These are phyloP conservation scores for Curvularia eragrostidis DNA, from an alignment of 2,329 filamentous ascomycete species.

Conservation along the genomic window DNA sequence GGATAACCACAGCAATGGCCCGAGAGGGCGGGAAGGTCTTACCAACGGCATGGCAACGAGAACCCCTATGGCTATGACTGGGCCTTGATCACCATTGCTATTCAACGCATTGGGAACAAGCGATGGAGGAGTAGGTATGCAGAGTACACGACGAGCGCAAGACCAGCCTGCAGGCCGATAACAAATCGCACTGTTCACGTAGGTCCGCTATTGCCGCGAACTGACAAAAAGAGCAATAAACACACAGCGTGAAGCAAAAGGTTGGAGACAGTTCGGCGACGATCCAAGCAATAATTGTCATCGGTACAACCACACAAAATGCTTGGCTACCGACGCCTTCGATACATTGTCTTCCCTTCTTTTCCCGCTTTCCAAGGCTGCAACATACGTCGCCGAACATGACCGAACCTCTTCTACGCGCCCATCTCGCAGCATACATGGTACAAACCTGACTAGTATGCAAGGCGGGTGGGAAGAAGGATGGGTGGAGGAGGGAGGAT, in stretches of 20 bases:
- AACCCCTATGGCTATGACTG: constrained; percentile 23
- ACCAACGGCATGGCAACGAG: constrained; percentile 13
- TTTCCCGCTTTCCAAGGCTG: constrained; percentile 1
- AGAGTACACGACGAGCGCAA: constrained; percentile 1
- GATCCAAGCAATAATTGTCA: constrained; percentile 1
- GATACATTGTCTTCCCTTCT: background rate
- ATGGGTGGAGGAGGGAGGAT: too few relatives aligned
- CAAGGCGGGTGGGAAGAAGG: background rate
- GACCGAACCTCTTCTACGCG: constrained; percentile 6
- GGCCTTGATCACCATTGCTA: constrained; percentile 9
- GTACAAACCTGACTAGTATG: background rate
- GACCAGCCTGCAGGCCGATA: constrained; percentile 2
- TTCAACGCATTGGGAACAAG: constrained; percentile 21
- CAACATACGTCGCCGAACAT: background rate
- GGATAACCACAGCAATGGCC: constrained; percentile 18
- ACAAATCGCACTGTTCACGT: background rate
- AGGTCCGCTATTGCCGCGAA: constrained; percentile 1
- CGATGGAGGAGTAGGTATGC: background rate
- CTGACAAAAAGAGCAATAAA: background rate
- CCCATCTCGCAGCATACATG: constrained; percentile 18
- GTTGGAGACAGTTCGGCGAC: background rate
- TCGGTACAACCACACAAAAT: background rate
- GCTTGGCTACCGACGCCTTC: background rate
- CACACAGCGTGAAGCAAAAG: constrained; percentile 4
- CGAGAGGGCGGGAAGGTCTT: constrained; percentile 23